phyloP scores from a whole-genome alignment of 805 yeast species.

The Sugiyamaella americana region DNA sequence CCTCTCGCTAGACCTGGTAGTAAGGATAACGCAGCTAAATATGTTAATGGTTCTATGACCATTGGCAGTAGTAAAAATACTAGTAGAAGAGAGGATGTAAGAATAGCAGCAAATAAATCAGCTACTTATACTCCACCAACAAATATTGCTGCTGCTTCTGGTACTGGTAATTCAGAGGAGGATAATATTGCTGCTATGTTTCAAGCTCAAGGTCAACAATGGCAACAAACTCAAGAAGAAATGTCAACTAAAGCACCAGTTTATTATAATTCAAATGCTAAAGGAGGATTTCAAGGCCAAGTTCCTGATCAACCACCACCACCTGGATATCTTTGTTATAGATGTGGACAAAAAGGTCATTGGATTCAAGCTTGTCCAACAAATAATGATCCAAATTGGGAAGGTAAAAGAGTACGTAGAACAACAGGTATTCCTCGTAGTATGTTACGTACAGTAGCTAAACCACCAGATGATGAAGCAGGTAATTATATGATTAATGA shows the following conservation, averaged over 20 bases:
- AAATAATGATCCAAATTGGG: conserved; percentile 86
- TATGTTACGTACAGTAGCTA: conserved; percentile 77
- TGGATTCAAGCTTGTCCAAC: conserved; percentile 97
- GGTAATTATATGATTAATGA: conserved; percentile 70
- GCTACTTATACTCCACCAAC: conserved; percentile 21
- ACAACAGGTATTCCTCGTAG: conserved; percentile 98
- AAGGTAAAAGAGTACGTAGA: conserved; percentile 81
- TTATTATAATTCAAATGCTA: conserved; percentile 35
- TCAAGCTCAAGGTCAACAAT: conserved; percentile 85
- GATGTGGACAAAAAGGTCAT: conserved; percentile 94
- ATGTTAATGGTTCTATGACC: conserved; percentile 47
- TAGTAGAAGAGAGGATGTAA: conserved; percentile 31
- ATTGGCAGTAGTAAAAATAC: conserved; percentile 34
- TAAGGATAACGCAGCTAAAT: conserved; percentile 48
- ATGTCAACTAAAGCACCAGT: conserved; percentile 83
- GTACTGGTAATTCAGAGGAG: conserved; percentile 54
- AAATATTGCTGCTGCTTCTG: conserved; percentile 14
- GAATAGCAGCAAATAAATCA: conserved; percentile 18
- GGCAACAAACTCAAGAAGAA: conserved; percentile 91
- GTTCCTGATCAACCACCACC: conserved; percentile 75
- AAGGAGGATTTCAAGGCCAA: conserved; percentile 31
- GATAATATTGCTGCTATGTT: conserved; percentile 88
- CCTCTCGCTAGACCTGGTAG: conserved; percentile 54
- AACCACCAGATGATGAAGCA: conserved; percentile 57
- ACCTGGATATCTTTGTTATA: conserved; percentile 90